Evolutionary conservation across 2,329 filamentous ascomycete genomes (phyloP).

Genomic region (Lachnellula arida): DNA sequence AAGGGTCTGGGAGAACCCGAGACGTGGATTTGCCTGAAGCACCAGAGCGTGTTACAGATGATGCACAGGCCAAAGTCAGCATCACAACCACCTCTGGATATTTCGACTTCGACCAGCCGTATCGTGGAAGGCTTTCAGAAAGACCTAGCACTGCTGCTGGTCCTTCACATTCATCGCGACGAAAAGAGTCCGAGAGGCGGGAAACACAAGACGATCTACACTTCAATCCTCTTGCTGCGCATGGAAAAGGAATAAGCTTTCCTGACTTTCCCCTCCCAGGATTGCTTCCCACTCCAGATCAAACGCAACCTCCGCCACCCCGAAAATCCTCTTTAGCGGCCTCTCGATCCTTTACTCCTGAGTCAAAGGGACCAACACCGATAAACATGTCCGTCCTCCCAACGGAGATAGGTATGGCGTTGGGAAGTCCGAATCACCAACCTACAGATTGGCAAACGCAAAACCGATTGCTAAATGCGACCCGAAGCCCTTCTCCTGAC

Average conservation of each 20-base stretch:
- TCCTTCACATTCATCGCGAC: constrained; percentile 17
- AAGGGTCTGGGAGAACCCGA: constrained; percentile 18
- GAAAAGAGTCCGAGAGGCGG: constrained; percentile 22
- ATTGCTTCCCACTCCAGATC: constrained; percentile 20
- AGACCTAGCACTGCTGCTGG: constrained; percentile 30
- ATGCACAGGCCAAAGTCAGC: constrained; percentile 24
- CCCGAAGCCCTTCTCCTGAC: constrained; percentile 21
- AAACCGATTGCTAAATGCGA: constrained; percentile 6
- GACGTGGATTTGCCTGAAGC: constrained; percentile 24
- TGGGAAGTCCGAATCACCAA: constrained; percentile 60
- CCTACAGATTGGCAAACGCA: constrained; percentile 21
- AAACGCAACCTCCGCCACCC: constrained; percentile 14
- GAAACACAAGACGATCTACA: constrained; percentile 31
- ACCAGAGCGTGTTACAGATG: constrained; percentile 28
- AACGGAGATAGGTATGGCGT: constrained; percentile 61
- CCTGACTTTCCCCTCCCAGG: constrained; percentile 28
- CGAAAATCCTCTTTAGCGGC: constrained; percentile 13
- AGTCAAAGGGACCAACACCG: constrained; percentile 14
- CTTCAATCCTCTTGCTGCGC: constrained; percentile 26
- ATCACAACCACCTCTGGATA: constrained; percentile 13
- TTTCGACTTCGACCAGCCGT: constrained; percentile 18
- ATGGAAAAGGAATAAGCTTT: constrained; percentile 26
- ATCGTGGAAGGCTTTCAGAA: constrained; percentile 19
- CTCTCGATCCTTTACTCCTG: constrained; percentile 14
- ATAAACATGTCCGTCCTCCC: constrained; percentile 15